A percentile compares a stretch with the other conserved stretches of the same genome.
Conservation (phyloP, 192 early-diverging fungal genomes). For the Dissophora ornata region DNA sequence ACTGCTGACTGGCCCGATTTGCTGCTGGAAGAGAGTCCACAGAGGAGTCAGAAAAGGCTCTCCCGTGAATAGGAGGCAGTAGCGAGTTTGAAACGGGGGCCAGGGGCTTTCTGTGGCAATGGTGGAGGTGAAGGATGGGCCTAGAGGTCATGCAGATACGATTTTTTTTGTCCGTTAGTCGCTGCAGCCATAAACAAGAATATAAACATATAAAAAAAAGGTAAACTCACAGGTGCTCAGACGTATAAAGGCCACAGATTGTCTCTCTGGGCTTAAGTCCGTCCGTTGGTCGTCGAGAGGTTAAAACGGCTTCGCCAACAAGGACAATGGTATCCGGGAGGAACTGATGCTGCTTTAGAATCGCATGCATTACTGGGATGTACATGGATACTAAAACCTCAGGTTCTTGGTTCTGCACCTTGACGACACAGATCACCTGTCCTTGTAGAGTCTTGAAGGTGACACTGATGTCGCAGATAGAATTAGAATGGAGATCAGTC, state of each 20-base stretch:
- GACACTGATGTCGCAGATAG: conserved; percentile 5
- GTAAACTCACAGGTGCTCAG: conserved; percentile 39
- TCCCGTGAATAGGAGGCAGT: background rate
- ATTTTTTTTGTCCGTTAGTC: too few relatives aligned
- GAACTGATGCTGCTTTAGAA: conserved; percentile 47
- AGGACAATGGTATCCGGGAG: conserved; percentile 42
- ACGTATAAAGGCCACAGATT: conserved; percentile 3
- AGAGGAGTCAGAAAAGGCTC: background rate
- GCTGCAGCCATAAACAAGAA: too few relatives aligned
- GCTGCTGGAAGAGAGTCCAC: too few relatives aligned
- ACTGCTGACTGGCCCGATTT: too few relatives aligned
- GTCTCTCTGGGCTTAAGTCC: conserved; percentile 47
- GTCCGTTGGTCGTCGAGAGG: conserved; percentile 22
- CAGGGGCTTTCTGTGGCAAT: conserved; percentile 33
- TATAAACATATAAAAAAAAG: background rate
- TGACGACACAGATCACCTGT: conserved; percentile 30
- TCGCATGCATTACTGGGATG: conserved; percentile 44
- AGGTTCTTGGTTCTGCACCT: conserved; percentile 40
- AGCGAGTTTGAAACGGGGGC: conserved; percentile 14
- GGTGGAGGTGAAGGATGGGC: conserved; percentile 36
- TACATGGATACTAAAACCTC: conserved; percentile 50
- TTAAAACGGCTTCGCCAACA: conserved; percentile 40
- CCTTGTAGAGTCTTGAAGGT: conserved; percentile 28
- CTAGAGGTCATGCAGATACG: conserved; percentile 2
- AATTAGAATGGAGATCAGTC: too few relatives aligned